Conservation (phyloP, 257 asterid genomes). For the Solanum chaucha region DNA sequence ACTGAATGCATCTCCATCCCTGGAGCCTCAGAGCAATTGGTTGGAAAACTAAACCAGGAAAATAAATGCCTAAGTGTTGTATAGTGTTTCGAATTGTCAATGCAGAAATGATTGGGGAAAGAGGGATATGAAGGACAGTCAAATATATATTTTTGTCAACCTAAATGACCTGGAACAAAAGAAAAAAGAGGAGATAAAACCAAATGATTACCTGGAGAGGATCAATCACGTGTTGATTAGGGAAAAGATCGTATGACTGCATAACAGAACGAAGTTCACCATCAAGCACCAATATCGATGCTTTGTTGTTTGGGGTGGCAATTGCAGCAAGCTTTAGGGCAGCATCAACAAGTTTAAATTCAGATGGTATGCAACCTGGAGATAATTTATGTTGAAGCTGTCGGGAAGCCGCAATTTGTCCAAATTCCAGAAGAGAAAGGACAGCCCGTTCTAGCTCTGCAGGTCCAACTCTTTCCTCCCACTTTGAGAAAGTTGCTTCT, state of each 20-base stretch:
- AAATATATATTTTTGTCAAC: neutral
- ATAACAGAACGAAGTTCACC: conserved; percentile 45
- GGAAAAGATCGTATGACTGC: conserved; percentile 37
- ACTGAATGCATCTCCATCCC: neutral
- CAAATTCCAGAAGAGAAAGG: conserved; percentile 90
- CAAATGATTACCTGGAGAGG: conserved; percentile 62
- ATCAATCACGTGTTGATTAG: conserved; percentile 46
- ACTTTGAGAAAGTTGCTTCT: conserved; percentile 65
- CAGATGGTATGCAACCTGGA: conserved; percentile 66
- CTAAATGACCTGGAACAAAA: neutral
- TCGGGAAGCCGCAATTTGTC: conserved; percentile 80
- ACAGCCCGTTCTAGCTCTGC: conserved; percentile 89
- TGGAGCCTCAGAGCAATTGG: neutral
- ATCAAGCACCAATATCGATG: conserved; percentile 41
- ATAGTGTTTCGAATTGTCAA: neutral
- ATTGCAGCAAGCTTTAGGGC: conserved; percentile 76
- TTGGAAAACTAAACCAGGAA: neutral
- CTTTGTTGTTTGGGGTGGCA: conserved; percentile 57
- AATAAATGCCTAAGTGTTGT: neutral
- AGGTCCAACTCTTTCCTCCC: conserved; percentile 95
- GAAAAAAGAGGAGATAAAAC: neutral
- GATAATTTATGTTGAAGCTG: conserved; percentile 88
- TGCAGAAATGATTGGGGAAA: neutral
- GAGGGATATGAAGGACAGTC: neutral
- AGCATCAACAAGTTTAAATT: conserved; percentile 59